These are phyloP conservation scores for Plasmopara halstedii DNA, from an alignment of 352 stramenopile genomes.

Conservation along the genomic window DNA sequence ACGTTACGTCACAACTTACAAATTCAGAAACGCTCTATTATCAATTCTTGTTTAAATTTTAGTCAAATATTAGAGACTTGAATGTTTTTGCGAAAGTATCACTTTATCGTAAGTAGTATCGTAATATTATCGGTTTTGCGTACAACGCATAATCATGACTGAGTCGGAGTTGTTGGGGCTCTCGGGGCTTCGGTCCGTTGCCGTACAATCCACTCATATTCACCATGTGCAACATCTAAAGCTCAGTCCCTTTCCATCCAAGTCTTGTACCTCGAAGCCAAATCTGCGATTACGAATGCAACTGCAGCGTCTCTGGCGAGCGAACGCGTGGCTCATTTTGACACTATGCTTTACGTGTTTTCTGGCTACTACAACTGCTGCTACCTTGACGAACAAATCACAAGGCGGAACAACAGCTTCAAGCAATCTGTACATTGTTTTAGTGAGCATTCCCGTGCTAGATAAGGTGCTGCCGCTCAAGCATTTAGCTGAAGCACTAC, in stretches of 20 bases:
- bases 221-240: constrained; percentile 27
- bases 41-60: too few relatives aligned
- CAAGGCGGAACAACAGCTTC: constrained; percentile 1
- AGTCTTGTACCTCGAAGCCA: constrained; percentile 1
- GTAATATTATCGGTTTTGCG: neutral
- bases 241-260: neutral
- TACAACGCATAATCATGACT: constrained; percentile 2
- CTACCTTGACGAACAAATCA: constrained; percentile 6
- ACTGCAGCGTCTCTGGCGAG: constrained; percentile 24
- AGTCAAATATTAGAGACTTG: too few relatives aligned
- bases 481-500: constrained; percentile 62
- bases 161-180: constrained; percentile 11
- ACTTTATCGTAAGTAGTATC: neutral
- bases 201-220: constrained; percentile 43
- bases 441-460: constrained; percentile 79
- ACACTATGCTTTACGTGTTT: constrained; percentile 19
- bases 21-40: too few relatives aligned
- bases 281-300: constrained; percentile 8
- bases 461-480: constrained; percentile 80
- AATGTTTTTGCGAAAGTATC: too few relatives aligned
- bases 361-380: constrained; percentile 1
- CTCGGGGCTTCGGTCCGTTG: constrained; percentile 38
- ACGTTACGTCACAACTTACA: too few relatives aligned
- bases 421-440: constrained; percentile 62
- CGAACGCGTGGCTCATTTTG: constrained; percentile 30